Conservation (phyloP, 2,329 filamentous ascomycete species). For the Ceratocystis ficicola region DNA sequence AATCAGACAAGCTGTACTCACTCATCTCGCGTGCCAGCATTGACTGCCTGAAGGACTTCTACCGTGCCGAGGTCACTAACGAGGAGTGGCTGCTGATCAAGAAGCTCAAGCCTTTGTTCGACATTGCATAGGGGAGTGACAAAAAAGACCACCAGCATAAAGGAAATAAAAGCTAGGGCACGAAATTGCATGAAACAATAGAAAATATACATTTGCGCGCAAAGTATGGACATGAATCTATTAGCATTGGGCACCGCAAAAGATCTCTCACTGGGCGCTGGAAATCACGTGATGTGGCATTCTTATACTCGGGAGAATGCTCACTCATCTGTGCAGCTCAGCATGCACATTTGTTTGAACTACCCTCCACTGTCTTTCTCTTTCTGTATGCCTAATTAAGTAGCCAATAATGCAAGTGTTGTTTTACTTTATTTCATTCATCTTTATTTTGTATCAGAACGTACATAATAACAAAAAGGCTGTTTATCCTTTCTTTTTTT, state of each 20-base stretch:
- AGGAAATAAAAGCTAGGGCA: background rate
- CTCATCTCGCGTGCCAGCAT: conserved; percentile 79
- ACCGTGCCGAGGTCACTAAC: conserved; percentile 71
- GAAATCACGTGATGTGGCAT: background rate
- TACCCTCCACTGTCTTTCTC: background rate
- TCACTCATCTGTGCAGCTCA: background rate
- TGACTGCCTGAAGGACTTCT: conserved; percentile 92
- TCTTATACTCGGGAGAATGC: background rate
- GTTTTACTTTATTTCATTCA: conserved; percentile 15
- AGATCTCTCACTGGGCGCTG: too few relatives aligned
- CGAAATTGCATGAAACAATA: background rate
- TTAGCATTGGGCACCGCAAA: background rate
- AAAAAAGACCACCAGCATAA: background rate
- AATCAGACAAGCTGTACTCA: conserved; percentile 78
- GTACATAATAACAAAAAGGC: conserved; percentile 12
- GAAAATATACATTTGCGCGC: background rate
- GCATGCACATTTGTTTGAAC: background rate
- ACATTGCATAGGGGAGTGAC: conserved; percentile 52
- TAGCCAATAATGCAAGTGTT: background rate
- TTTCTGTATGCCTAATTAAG: background rate
- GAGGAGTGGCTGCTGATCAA: conserved; percentile 93
- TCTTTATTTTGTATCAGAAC: conserved; percentile 15
- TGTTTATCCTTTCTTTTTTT: conserved; percentile 12
- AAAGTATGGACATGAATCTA: background rate
- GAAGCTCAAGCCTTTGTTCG: conserved; percentile 89